A percentile compares a stretch with the other conserved stretches of the same genome.
Evolutionary conservation across 192 early-diverging fungal genomes (phyloP).

Genomic region (Coemansia sp.): DNA sequence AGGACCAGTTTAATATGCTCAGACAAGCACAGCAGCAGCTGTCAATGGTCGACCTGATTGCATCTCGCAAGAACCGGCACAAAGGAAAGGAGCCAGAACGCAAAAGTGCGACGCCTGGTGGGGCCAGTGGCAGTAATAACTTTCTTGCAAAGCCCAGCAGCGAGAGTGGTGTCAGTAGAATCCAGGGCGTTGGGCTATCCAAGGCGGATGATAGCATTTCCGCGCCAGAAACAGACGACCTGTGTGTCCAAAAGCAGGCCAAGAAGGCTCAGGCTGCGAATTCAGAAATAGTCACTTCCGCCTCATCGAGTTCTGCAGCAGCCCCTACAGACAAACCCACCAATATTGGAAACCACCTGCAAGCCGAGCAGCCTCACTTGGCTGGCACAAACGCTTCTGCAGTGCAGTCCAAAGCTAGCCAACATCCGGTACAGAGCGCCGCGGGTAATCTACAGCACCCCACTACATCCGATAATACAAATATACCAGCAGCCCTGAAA

Average conservation of each 20-base stretch:
- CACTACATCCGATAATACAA: not conserved
- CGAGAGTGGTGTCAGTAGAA: slow-evolving; percentile 35
- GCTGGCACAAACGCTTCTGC: slow-evolving; percentile 16
- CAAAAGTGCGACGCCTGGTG: not conserved
- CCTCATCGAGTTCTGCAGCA: not conserved
- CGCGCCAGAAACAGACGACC: not conserved
- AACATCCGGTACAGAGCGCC: not conserved
- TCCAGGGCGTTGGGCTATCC: not conserved
- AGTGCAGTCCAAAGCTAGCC: slow-evolving; percentile 7
- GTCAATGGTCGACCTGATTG: slow-evolving; percentile 55
- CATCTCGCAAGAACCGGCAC: slow-evolving; percentile 49
- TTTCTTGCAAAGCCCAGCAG: slow-evolving; percentile 31
- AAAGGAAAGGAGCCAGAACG: slow-evolving; percentile 51
- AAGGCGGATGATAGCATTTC: slow-evolving; percentile 6
- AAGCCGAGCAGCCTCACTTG: slow-evolving; percentile 31
- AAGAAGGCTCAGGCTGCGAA: not conserved
- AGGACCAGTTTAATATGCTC: slow-evolving; percentile 47
- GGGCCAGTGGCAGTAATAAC: not conserved
- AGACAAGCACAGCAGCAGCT: slow-evolving; percentile 53
- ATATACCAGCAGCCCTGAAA: not conserved
- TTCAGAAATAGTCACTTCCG: not conserved
- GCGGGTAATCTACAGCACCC: not conserved
- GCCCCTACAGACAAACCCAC: slow-evolving; percentile 4
- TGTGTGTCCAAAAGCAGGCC: not conserved
- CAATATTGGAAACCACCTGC: not conserved